Base-by-base conservation (phyloP, 2,329 filamentous ascomycete species). In the Xylaria polymorpha region DNA sequence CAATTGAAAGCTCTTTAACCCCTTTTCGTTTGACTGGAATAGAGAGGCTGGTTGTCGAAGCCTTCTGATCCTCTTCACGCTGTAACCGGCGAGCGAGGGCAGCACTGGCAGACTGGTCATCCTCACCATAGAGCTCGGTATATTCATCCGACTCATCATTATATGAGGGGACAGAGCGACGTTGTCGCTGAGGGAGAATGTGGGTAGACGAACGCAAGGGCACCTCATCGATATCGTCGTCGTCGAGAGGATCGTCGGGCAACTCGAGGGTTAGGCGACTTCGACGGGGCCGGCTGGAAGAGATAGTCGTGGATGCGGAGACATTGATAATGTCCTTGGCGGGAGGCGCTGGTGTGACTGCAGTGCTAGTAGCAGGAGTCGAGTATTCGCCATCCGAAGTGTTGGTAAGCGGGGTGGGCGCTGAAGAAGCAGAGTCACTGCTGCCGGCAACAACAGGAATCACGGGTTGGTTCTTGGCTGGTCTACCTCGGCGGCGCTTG, bases 331-430 rank as follows among this genome's bases (percentile, higher is more conserved):
- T 43, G 35, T n/a, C 5, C 29, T 68, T 69, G 18, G n/a, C 46
- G 15, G 51, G 41, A 25, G 78, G 78, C 6, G 77, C 78, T 2
- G 83, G 83, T 0, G 82, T 84, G 8, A 80, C 77, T 14, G 79
- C 77, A 71, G 78, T 77, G 72, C 83, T 85, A 25, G 83, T 85
- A 35, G 81, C 77, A 3, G 83, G 82, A 8, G 83, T 85, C 15
- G 80, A 80, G 67, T 80, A 80, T 32, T 81, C 83, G 68, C 80
- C 81, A 22, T 80, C 80, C 4, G 76, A 78, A 18, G 69, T 53
- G 10, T 67, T 73, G 35, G 72, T 71, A 20, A 68, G 63, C 0
- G 80, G 79, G 6, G 81, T 82, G 9, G 79, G 73, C 20, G 77
- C 75, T 1, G 81, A 78, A 8, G 82, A 82, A 20, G 71, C 67